Percentiles rank a stretch among this genome's conserved stretches.
These are phyloP conservation scores for Sphaerobolus stellatus DNA, from an alignment of 1,284 basidiomycete genomes.

Conservation along the genomic window DNA sequence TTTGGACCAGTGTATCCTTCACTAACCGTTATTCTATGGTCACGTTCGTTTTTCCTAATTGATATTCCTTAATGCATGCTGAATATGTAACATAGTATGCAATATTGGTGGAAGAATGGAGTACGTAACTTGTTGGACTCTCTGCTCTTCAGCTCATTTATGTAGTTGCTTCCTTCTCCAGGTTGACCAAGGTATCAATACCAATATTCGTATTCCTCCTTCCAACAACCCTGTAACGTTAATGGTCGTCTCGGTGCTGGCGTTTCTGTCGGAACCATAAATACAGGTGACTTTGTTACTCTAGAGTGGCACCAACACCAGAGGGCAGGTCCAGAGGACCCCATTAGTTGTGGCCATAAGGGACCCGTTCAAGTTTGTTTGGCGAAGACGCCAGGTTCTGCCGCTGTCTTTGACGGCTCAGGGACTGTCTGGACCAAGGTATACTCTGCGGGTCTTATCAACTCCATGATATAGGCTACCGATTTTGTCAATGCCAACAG, in stretches of 20 bases:
- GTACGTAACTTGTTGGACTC: conserved; percentile 21
- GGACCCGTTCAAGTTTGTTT: conserved; percentile 49
- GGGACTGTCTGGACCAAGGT: conserved; percentile 56
- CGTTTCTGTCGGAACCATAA: conserved; percentile 39
- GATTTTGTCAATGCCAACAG: conserved; percentile 47
- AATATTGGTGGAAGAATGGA: conserved; percentile 51
- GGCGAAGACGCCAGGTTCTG: conserved; percentile 48
- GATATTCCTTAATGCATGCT: no score
- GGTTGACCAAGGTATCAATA: conserved; percentile 47
- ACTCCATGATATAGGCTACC: conserved; percentile 43
- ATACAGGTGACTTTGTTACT: conserved; percentile 44
- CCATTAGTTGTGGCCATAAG: conserved; percentile 52
- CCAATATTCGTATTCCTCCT: conserved; percentile 46
- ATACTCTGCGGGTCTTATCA: conserved; percentile 47
- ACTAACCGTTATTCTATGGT: neutral
- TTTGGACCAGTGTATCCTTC: neutral
- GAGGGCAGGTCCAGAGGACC: conserved; percentile 52
- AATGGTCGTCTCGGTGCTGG: conserved; percentile 43
- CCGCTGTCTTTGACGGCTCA: conserved; percentile 44
- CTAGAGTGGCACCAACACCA: conserved; percentile 49
- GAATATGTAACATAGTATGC: conserved; percentile 42
- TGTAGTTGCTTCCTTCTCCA: conserved; percentile 19
- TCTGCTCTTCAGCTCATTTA: neutral
- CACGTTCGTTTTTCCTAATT: neutral
- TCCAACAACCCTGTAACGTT: conserved; percentile 55